Evolutionary conservation across 768 basidiomycete species (phyloP).

Genomic region (Dendrothele bispora): DNA sequence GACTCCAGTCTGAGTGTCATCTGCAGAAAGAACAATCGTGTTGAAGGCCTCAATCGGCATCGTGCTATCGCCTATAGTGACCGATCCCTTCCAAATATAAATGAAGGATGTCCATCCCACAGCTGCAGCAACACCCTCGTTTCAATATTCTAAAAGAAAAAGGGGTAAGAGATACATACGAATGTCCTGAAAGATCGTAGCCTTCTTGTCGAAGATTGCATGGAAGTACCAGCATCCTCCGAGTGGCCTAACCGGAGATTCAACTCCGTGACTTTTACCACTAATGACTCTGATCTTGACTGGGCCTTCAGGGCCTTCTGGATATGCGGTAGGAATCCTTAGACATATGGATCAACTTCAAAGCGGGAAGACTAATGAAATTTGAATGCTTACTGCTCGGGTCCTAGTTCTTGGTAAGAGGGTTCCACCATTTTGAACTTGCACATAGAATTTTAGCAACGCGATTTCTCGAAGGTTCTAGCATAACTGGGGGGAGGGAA

Average conservation of each 20-base stretch:
- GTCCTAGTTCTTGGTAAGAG: slow-evolving; percentile 79
- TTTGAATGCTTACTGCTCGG: slow-evolving; percentile 46
- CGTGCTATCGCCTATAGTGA: slow-evolving; percentile 56
- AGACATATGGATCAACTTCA: slow-evolving; percentile 1
- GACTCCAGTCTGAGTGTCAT: slow-evolving; percentile 64
- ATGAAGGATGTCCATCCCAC: slow-evolving; percentile 89
- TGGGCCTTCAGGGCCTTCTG: slow-evolving; percentile 65
- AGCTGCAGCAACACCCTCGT: slow-evolving; percentile 37
- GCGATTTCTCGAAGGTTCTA: slow-evolving; percentile 18
- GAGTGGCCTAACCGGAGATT: slow-evolving; percentile 85
- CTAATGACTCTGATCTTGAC: slow-evolving; percentile 83
- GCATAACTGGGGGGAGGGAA: slow-evolving; percentile 7
- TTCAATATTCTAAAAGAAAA: background rate
- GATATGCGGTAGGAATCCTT: slow-evolving; percentile 77
- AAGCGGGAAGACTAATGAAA: background rate
- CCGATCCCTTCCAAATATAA: slow-evolving; percentile 69
- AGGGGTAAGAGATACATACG: slow-evolving; percentile 65
- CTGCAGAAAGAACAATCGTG: slow-evolving; percentile 79
- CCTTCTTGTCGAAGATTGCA: slow-evolving; percentile 61
- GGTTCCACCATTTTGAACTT: slow-evolving; percentile 87
- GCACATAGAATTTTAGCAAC: too few relatives aligned
- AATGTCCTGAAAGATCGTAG: slow-evolving; percentile 75
- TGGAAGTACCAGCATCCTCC: slow-evolving; percentile 97
- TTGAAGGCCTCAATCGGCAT: slow-evolving; percentile 59
- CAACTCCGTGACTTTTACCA: slow-evolving; percentile 82